Percentiles rank a stretch among this genome's conserved stretches.
Evolutionary conservation across 2,329 filamentous ascomycete genomes (phyloP).

Genomic region (Xylaria hypoxylon): DNA sequence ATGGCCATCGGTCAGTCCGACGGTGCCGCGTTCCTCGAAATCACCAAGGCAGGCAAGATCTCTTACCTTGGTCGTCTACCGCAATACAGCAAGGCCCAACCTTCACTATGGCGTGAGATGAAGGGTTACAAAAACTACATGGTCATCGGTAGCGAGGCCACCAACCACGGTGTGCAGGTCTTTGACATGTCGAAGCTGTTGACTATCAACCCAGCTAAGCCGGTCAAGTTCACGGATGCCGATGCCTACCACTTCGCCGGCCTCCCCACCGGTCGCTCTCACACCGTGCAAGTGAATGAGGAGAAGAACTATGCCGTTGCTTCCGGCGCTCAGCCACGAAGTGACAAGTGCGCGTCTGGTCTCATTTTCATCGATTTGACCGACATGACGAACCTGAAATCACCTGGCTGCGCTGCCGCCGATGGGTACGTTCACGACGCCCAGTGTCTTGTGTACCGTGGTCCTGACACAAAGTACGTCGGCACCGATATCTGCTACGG

Average conservation of each 20-base stretch:
- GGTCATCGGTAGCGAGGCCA: constrained; percentile 57
- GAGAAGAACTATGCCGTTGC: constrained; percentile 61
- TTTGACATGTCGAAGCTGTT: constrained; percentile 72
- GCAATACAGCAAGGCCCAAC: constrained; percentile 57
- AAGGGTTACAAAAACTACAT: constrained; percentile 54
- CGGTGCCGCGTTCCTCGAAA: constrained; percentile 65
- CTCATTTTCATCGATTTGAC: constrained; percentile 70
- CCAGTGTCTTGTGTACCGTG: constrained; percentile 67
- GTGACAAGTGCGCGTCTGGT: constrained; percentile 61
- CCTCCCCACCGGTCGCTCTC: constrained; percentile 57
- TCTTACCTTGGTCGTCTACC: constrained; percentile 66
- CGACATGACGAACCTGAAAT: constrained; percentile 63
- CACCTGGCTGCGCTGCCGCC: constrained; percentile 63
- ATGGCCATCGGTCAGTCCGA: constrained; percentile 66
- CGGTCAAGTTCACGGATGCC: constrained; percentile 59
- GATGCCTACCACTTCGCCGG: constrained; percentile 56
- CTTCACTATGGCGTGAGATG: constrained; percentile 66
- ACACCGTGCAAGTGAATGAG: constrained; percentile 62
- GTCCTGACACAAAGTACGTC: constrained; percentile 59
- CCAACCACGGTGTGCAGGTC: constrained; percentile 68
- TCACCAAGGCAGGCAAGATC: constrained; percentile 62
- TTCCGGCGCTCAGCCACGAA: constrained; percentile 55
- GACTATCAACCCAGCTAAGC: constrained; percentile 57
- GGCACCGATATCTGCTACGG: constrained; percentile 66
- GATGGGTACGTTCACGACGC: constrained; percentile 73